Evolutionary conservation across 23 red algal species (phyloP).

Genomic region (Cyanidioschyzon merolae): DNA sequence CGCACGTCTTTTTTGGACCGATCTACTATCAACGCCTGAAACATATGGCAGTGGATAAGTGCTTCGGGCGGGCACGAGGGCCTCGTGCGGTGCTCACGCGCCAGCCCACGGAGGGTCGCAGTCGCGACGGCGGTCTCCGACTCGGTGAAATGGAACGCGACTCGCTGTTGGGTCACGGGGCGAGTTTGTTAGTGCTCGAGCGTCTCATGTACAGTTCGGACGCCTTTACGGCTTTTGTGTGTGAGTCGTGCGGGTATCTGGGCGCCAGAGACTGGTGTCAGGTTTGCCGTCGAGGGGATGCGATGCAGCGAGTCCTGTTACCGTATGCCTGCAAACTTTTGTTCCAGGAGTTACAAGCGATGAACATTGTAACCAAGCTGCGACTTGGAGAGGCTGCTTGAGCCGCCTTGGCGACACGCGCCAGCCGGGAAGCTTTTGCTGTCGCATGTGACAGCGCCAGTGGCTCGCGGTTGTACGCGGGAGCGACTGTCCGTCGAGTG

Average conservation of each 20-base stretch:
- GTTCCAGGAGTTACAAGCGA: constrained; percentile 90
- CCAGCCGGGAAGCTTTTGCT: too few species aligned
- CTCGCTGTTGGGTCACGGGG: constrained; percentile 77
- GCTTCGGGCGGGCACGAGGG: constrained; percentile 54
- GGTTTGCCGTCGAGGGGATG: constrained; percentile 34
- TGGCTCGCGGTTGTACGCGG: too few species aligned
- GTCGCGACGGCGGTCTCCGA: constrained; percentile 72
- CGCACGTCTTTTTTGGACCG: constrained; percentile 74
- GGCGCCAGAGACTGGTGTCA: constrained; percentile 78
- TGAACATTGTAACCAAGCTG: constrained; percentile 82
- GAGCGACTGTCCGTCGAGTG: too few species aligned
- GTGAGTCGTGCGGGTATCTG: constrained; percentile 61
- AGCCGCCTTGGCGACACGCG: too few species aligned
- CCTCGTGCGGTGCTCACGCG: constrained; percentile 54
- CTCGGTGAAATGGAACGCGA: constrained; percentile 99
- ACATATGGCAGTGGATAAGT: constrained; percentile 98
- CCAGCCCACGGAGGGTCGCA: constrained; percentile 65
- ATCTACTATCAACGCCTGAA: constrained; percentile 96
- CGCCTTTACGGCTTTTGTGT: constrained; percentile 69
- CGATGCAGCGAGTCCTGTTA: constrained; percentile 49
- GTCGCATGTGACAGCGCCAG: too few species aligned
- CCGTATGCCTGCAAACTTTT: constrained; percentile 98
- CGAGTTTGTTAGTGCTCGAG: constrained; percentile 79
- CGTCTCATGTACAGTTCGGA: constrained; percentile 74
- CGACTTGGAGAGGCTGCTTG: constrained; percentile 28